These are phyloP conservation scores for Coemansia brasiliensis DNA, from an alignment of 192 early-diverging fungal genomes.

Conservation along the genomic window DNA sequence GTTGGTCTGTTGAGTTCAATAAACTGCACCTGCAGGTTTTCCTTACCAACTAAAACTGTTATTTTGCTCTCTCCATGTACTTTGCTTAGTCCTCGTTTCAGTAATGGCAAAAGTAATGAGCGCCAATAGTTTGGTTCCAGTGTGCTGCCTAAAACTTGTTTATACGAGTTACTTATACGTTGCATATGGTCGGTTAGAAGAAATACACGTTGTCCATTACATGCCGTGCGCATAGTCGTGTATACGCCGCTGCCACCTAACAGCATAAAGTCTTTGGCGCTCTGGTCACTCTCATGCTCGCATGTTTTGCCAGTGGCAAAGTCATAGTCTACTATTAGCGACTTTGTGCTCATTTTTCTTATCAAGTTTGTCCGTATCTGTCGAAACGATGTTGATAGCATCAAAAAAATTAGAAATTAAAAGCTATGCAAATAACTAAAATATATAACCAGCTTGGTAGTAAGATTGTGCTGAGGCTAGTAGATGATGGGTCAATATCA, in stretches of 20 bases:
- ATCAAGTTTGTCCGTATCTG: background rate
- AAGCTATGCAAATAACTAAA: too few species aligned
- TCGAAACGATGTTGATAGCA: background rate
- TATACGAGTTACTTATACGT: constrained; percentile 34
- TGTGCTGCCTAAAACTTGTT: constrained; percentile 14
- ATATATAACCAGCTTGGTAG: too few species aligned
- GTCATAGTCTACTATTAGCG: constrained; percentile 37
- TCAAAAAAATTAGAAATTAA: too few species aligned
- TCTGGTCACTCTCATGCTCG: constrained; percentile 17
- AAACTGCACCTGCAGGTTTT: constrained; percentile 23
- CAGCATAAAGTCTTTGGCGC: constrained; percentile 48
- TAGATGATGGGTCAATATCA: too few species aligned
- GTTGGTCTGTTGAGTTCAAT: constrained; percentile 10
- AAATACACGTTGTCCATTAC: constrained; percentile 30
- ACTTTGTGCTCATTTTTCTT: constrained; percentile 8
- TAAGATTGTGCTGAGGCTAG: too few species aligned
- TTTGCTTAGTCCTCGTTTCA: constrained; percentile 24
- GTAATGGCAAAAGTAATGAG: constrained; percentile 23
- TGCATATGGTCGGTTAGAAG: constrained; percentile 46
- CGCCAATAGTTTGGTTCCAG: constrained; percentile 25
- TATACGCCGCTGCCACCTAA: constrained; percentile 35
- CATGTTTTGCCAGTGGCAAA: constrained; percentile 11
- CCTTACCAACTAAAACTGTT: constrained; percentile 33
- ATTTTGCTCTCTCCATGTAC: constrained; percentile 25
- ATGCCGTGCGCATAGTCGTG: constrained; percentile 47